These are phyloP conservation scores for Coemansia sp. DNA, from an alignment of 192 early-diverging fungal species.

Conservation along the genomic window DNA sequence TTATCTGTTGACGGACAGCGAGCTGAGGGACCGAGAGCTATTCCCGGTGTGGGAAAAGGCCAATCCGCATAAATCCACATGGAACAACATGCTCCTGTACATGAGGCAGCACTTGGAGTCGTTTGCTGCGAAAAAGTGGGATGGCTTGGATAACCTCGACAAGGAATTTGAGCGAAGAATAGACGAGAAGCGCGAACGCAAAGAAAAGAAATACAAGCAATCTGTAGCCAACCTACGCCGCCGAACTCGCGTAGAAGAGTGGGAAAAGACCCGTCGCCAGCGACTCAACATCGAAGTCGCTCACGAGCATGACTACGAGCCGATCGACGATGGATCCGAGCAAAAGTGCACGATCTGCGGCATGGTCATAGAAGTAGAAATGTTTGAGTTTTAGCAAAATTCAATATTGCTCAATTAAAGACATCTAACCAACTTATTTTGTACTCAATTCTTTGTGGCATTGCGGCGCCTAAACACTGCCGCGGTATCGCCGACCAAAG, in stretches of 20 bases:
- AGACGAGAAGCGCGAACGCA: constrained; percentile 72
- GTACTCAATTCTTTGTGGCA: constrained; percentile 7
- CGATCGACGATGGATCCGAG: constrained; percentile 52
- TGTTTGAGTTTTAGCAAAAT: constrained; percentile 51
- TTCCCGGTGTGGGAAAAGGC: constrained; percentile 84
- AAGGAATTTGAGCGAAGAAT: constrained; percentile 79
- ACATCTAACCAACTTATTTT: neutral
- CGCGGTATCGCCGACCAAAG: constrained; percentile 23
- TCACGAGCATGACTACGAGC: constrained; percentile 77
- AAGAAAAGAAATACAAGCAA: constrained; percentile 80
- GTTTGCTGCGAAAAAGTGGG: constrained; percentile 96
- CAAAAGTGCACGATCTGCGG: constrained; percentile 68
- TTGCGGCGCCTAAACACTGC: constrained; percentile 47
- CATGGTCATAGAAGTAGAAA: constrained; percentile 64
- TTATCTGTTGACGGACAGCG: constrained; percentile 94
- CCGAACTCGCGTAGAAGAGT: constrained; percentile 73
- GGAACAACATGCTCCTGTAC: constrained; percentile 97
- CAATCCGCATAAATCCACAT: constrained; percentile 93
- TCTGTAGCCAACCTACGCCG: constrained; percentile 76
- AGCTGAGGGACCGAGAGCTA: constrained; percentile 74
- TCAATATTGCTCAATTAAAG: neutral
- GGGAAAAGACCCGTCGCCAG: constrained; percentile 53
- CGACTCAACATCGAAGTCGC: constrained; percentile 55
- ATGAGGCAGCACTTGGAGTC: constrained; percentile 81
- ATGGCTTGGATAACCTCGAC: constrained; percentile 79